A percentile compares a stretch with the other conserved stretches of the same genome.
Conservation (phyloP, 2,329 filamentous ascomycete species). For the Claviceps digitariae region DNA sequence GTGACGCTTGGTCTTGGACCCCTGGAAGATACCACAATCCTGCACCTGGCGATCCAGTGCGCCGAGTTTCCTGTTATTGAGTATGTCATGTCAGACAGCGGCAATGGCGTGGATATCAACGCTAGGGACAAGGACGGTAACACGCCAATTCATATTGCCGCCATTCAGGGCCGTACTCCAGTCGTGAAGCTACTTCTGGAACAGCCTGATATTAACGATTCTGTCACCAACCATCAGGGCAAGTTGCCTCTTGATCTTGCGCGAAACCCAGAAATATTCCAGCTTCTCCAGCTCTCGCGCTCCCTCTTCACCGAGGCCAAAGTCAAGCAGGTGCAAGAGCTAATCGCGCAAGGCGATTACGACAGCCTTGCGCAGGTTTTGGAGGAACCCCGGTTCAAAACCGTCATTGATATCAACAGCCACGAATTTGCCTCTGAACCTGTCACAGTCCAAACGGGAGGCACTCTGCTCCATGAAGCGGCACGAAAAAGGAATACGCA, state of each 20-base stretch:
- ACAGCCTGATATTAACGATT: slow-evolving; percentile 75
- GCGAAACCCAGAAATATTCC: slow-evolving; percentile 87
- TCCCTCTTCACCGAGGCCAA: slow-evolving; percentile 83
- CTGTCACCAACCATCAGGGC: slow-evolving; percentile 69
- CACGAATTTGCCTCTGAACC: slow-evolving; percentile 77
- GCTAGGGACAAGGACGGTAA: slow-evolving; percentile 87
- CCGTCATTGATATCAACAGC: slow-evolving; percentile 81
- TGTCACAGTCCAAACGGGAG: slow-evolving; percentile 65
- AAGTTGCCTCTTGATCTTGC: slow-evolving; percentile 80
- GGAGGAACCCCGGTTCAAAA: slow-evolving; percentile 74
- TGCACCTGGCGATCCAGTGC: slow-evolving; percentile 91
- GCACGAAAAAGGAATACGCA: slow-evolving; percentile 76
- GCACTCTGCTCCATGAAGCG: slow-evolving; percentile 85
- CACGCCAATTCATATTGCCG: slow-evolving; percentile 79
- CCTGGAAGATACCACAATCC: slow-evolving; percentile 72
- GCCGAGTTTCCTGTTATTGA: slow-evolving; percentile 87
- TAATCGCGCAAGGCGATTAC: slow-evolving; percentile 63
- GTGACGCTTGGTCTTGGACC: slow-evolving; percentile 27
- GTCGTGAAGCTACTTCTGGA: slow-evolving; percentile 77
- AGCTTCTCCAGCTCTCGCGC: slow-evolving; percentile 79
- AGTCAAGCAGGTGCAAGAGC: slow-evolving; percentile 67
- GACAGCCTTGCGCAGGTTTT: slow-evolving; percentile 65
- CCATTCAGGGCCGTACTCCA: slow-evolving; percentile 63
- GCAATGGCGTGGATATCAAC: slow-evolving; percentile 64
- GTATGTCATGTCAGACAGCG: slow-evolving; percentile 73